phyloP scores from a whole-genome alignment of 345 rosid genomes.

The Eucalyptus curtisii region DNA sequence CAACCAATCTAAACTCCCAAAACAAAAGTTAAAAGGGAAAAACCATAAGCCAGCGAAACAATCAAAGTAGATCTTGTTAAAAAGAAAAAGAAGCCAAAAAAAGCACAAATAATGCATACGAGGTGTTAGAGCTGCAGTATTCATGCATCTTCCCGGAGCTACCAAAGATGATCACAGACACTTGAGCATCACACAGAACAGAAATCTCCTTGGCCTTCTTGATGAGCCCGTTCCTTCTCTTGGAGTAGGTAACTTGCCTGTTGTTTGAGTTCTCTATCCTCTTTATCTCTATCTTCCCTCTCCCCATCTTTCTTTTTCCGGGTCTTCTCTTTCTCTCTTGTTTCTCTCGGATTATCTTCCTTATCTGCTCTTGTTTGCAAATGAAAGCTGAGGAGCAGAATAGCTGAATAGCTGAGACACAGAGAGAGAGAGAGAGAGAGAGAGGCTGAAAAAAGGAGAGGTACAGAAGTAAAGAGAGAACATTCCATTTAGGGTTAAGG shows the following conservation, averaged over 20 bases:
- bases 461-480: not conserved
- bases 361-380: not conserved
- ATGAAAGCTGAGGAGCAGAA: not conserved
- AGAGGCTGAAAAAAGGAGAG: not conserved
- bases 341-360: not conserved
- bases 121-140: slow-evolving; percentile 10
- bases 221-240: slow-evolving; percentile 35
- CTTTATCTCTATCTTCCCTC: slow-evolving; percentile 44
- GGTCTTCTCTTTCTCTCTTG: not conserved
- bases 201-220: slow-evolving; percentile 41
- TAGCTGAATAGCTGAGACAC: not conserved
- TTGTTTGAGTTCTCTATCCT: slow-evolving; percentile 35
- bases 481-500: not conserved
- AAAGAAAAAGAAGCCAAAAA: not conserved
- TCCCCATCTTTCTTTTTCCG: slow-evolving; percentile 14
- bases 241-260: slow-evolving; percentile 37
- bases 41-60: not conserved
- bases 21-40: not conserved
- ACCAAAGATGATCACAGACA: slow-evolving; percentile 28
- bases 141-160: slow-evolving; percentile 40
- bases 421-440: not conserved
- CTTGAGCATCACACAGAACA: slow-evolving; percentile 37
- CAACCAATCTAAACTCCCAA: slow-evolving; percentile 35
- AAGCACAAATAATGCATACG: not conserved
- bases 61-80: not conserved